Base-by-base conservation (phyloP, 108 stramenopile genomes). In the Skeletonema grethae region DNA sequence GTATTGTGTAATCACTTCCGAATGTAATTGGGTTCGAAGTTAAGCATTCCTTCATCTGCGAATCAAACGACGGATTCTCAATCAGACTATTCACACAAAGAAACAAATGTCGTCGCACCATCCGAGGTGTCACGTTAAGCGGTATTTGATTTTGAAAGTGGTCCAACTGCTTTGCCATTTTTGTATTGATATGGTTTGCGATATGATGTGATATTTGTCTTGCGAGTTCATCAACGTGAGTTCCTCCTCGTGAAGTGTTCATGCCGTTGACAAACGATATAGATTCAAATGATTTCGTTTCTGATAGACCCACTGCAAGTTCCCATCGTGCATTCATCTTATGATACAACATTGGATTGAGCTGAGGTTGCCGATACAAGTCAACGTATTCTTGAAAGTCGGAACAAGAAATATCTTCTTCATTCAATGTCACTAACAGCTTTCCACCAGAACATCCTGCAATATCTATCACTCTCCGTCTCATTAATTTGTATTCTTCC, bases 11-110 rank as follows among this genome's bases (percentile, higher is more conserved):
- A 15, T 79, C 59, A 56, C 93, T 91, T 12, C 98, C 98, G 65
- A 99, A 99, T 7, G 39, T 78, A 16, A 79, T 60, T 20, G 92
- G 85, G 69, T 82, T 87, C 2, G 95, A 94, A 1, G 97, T 98
- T 2, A 99, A 83, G 48, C 82, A 89, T 53, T 99, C 98, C 83
- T 99, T 99, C 89, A 97, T 99, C 77, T 99, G 98, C 5, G 95
- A 96, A 83, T 99, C 98, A 84, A 99, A 99, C 10, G 98, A 89
- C 7, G 96, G 93, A 79, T 99, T 99, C 67, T 97, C 98, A 63
- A 99, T 97, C 61, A 98, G 65, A 24, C 85, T 78, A 75, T 98
- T 98, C 32, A 97, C 93, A 59, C 85, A 97, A 9, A 99, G 82
- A 73, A 90, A 90, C 12, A 99, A 72, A 80, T 98, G 96, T 50